Evolutionary conservation across 495 filamentous ascomycete genomes (phyloP), one percentile per base, ranked within the genome.

Genomic region (Penicilliopsis zonata): DNA sequence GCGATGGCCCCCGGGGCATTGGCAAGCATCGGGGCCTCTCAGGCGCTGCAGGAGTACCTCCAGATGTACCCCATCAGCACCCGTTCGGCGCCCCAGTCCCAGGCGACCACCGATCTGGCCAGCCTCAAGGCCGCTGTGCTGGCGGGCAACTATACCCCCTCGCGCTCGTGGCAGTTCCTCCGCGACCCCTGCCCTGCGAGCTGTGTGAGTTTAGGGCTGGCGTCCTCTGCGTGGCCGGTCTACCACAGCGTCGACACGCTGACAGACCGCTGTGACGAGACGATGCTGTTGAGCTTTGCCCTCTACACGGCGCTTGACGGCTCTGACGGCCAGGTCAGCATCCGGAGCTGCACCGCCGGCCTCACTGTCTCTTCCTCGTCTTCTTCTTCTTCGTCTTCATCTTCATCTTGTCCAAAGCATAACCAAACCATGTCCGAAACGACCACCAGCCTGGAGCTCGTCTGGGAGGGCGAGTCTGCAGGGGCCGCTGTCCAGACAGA

Each of bases 241-340:
- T 49, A 49, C 30, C 33, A 34, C 9, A 19, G 31, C 5, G 3
- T 33, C 9, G 33, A 38, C 4, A 38, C 38, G 3, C 38, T 49
- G n/a, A 10, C 14, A 0, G n/a, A n/a, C n/a, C 27, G 22, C 6
- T 49, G 45, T 23, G 15, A 30, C n/a, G 9, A 46, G 25, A 16
- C 42, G 17, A 28, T 49, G 9, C 38, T 49, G 18, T 40, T 49
- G 12, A 35, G 43, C 25, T 45, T 49, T 9, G 32, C 34, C 13
- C 35, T 49, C 19, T 30, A 36, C 35, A 49, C 26, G 17, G 35
- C 42, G 0, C 37, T 46, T n/a, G 35, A 49, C 10, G 22, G 25
- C 17, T 20, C 44, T 3, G 12, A 34, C 5, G 35, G 35, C 1
- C 25, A 17, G 10, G 22, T 36, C n/a, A 46, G 28, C 26, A 7